Conservation (phyloP, 805 yeast species). For the Candida pini region DNA sequence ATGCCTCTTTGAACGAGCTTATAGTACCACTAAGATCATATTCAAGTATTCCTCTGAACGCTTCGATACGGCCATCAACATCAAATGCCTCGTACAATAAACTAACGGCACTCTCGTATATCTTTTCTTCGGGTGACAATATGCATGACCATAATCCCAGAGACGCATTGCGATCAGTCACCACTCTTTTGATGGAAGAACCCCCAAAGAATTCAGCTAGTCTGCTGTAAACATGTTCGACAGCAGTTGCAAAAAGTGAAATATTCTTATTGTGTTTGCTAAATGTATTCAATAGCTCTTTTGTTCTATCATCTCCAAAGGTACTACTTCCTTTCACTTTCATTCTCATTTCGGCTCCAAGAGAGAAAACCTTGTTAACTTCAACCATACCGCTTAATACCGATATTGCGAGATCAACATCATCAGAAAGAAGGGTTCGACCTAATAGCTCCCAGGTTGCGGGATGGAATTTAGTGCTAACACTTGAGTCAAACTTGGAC, state of each 20-base stretch:
- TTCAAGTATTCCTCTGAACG: conserved; percentile 50
- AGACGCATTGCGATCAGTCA: conserved; percentile 39
- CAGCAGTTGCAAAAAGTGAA: conserved; percentile 8
- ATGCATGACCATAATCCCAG: conserved; percentile 72
- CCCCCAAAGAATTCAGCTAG: conserved; percentile 20
- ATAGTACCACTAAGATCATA: conserved; percentile 41
- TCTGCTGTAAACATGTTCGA: conserved; percentile 21
- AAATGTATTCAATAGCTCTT: conserved; percentile 18
- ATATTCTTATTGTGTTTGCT: conserved; percentile 25
- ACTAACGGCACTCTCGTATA: conserved; percentile 67
- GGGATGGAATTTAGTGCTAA: conserved; percentile 14
- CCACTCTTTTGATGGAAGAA: conserved; percentile 26
- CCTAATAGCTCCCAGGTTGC: conserved; percentile 23
- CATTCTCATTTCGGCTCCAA: conserved; percentile 19
- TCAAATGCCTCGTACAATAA: conserved; percentile 73
- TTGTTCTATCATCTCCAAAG: conserved; percentile 12
- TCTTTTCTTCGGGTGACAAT: conserved; percentile 50
- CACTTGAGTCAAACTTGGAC: conserved; percentile 9
- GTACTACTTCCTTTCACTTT: conserved; percentile 7
- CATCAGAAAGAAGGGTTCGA: conserved; percentile 16
- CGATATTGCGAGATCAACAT: conserved; percentile 9
- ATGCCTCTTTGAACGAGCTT: conserved; percentile 32
- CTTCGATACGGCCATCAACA: conserved; percentile 74
- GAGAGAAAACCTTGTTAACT: conserved; percentile 13
- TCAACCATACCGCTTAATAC: conserved; percentile 15